phyloP scores from a whole-genome alignment of 2,329 filamentous ascomycete genomes.

The Teratosphaeriaceae sp. region DNA sequence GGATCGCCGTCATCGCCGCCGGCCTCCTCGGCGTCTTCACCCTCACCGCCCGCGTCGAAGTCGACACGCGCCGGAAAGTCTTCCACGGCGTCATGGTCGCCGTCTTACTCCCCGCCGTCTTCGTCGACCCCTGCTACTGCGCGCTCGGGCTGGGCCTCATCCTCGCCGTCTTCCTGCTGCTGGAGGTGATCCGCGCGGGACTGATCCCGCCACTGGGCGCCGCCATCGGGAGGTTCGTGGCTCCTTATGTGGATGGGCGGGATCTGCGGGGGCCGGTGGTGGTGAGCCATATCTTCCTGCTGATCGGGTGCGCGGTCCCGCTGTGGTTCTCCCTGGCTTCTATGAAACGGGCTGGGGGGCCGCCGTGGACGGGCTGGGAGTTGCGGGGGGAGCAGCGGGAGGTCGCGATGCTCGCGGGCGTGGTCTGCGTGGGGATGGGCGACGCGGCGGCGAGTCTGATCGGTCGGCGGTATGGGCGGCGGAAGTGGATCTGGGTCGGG shows the following conservation, averaged over 20 bases:
- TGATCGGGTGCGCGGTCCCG: constrained; percentile 91
- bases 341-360: constrained; percentile 50
- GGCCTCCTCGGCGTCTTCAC: constrained; percentile 71
- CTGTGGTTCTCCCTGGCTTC: constrained; percentile 82
- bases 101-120: constrained; percentile 86
- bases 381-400: constrained; percentile 54
- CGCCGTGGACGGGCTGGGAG: constrained; percentile 66
- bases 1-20: constrained; percentile 57
- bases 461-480: constrained; percentile 74
- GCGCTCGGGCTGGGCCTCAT: constrained; percentile 73
- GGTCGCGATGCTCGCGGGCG: constrained; percentile 83
- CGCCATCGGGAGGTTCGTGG: constrained; percentile 77
- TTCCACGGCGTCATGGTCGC: constrained; percentile 98
- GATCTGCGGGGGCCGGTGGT: constrained; percentile 92
- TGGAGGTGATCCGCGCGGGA: constrained; percentile 83
- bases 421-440: constrained; percentile 90
- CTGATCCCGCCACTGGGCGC: constrained; percentile 86
- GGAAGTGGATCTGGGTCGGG: constrained; percentile 95
- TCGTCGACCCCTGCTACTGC: constrained; percentile 77
- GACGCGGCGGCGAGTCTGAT: constrained; percentile 90
- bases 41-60: constrained; percentile 77
- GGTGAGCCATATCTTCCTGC: constrained; percentile 89
- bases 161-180: constrained; percentile 75
- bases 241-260: constrained; percentile 88
- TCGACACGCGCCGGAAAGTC: constrained; percentile 92